Percentiles rank a stretch among this genome's conserved stretches.
Evolutionary conservation across 106 monocot genomes (phyloP).

Genomic region (Cymbidium sinense): DNA sequence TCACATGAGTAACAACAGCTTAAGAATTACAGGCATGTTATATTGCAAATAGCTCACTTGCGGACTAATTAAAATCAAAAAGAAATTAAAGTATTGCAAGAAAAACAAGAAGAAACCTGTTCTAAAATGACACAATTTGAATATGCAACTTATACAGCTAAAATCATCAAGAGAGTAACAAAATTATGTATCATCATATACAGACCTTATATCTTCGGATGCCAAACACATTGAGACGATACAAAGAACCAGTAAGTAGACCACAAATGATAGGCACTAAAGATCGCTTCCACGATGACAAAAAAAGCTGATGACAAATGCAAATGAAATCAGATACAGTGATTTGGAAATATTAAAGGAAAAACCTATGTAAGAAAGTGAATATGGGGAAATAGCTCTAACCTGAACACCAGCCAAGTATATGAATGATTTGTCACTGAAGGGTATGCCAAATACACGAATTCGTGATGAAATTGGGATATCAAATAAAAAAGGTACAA

Average conservation of each 20-base stretch:
- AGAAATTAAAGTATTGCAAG: too few relatives aligned
- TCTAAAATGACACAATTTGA: not conserved
- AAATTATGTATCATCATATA: not conserved
- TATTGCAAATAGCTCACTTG: not conserved
- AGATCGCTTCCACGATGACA: slow-evolving; percentile 80
- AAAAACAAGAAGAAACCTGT: not conserved
- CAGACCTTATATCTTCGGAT: slow-evolving; percentile 74
- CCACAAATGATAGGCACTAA: slow-evolving; percentile 88
- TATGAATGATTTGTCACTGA: slow-evolving; percentile 31
- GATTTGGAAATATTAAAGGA: not conserved
- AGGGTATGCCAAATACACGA: slow-evolving; percentile 18
- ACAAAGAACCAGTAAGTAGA: slow-evolving; percentile 63
- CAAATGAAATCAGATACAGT: not conserved
- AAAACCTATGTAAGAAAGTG: not conserved
- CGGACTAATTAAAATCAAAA: too few relatives aligned
- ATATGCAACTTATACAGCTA: not conserved
- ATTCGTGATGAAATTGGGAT: slow-evolving; percentile 26
- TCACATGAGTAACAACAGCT: not conserved
- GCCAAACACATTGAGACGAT: slow-evolving; percentile 64
- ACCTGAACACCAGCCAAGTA: slow-evolving; percentile 30
- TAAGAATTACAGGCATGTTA: not conserved
- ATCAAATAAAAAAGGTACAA: slow-evolving; percentile 19
- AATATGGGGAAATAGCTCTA: not conserved
- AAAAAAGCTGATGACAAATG: slow-evolving; percentile 55
- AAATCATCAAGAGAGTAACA: not conserved